Evolutionary conservation across 1,284 basidiomycete species (phyloP).

Genomic region (Moesziomyces sp.): DNA sequence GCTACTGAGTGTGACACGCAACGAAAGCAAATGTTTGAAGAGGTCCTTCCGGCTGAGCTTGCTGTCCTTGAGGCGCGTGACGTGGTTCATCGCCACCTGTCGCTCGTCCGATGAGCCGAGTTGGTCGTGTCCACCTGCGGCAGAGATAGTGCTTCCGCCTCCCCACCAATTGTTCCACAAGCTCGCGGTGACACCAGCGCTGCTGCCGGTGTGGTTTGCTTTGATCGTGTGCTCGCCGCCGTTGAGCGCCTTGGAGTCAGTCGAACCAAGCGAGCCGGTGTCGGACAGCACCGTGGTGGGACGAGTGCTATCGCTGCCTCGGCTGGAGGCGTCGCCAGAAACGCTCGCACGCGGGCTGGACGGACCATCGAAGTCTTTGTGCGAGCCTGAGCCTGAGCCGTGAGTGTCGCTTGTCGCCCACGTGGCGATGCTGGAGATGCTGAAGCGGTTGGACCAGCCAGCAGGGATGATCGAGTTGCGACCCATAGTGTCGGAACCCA

Average conservation of each 20-base stretch:
- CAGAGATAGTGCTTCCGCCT: slow-evolving; percentile 23
- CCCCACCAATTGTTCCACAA: slow-evolving; percentile 61
- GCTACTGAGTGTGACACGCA: slow-evolving; percentile 87
- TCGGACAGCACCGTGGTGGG: slow-evolving; percentile 41
- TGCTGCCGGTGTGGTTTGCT: slow-evolving; percentile 48
- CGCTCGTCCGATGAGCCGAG: slow-evolving; percentile 15
- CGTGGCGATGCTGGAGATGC: slow-evolving; percentile 76
- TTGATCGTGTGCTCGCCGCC: slow-evolving; percentile 26
- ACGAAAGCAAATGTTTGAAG: slow-evolving; percentile 80
- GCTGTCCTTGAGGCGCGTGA: slow-evolving; percentile 29
- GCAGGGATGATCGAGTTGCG: slow-evolving; percentile 39
- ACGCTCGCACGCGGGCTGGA: slow-evolving; percentile 24
- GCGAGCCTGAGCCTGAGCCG: slow-evolving; percentile 15
- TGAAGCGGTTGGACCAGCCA: slow-evolving; percentile 79
- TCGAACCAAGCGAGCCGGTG: slow-evolving; percentile 25
- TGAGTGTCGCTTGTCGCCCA: slow-evolving; percentile 54
- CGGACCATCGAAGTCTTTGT: slow-evolving; percentile 23
- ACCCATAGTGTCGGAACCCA: slow-evolving; percentile 71
- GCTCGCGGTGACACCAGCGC: slow-evolving; percentile 38
- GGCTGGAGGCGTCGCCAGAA: slow-evolving; percentile 27
- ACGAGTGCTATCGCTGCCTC: slow-evolving; percentile 32
- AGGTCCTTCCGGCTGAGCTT: slow-evolving; percentile 53
- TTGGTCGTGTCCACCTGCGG: slow-evolving; percentile 5
- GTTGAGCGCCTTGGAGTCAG: slow-evolving; percentile 12
- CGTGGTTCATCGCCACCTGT: slow-evolving; percentile 26